These are phyloP conservation scores for Sphagnum fallax DNA, from an alignment of 228 moss, liverwort and hornwort genomes.

Conservation along the genomic window DNA sequence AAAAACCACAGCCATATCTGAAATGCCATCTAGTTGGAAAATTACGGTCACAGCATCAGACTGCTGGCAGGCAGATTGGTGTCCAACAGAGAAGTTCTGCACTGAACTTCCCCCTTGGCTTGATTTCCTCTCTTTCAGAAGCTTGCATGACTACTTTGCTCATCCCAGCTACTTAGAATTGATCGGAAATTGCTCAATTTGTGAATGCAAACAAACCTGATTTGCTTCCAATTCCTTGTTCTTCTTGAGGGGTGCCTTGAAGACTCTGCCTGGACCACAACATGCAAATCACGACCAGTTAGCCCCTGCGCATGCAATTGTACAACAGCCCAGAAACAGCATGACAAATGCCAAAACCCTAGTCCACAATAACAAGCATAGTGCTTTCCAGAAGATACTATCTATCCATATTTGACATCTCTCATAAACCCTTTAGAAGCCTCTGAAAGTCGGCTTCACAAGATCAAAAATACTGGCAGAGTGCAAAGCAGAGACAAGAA, in stretches of 20 bases:
- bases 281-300: neutral
- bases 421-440: no score
- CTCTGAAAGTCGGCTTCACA: no score
- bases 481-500: neutral
- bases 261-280: conserved; percentile 41
- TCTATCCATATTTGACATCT: no score
- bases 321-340: neutral
- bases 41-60: neutral
- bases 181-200: neutral
- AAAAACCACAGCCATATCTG: no score
- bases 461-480: neutral
- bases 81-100: neutral
- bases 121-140: neutral
- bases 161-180: no score
- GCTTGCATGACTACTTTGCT: neutral
- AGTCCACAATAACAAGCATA: neutral
- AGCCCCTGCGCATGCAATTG: neutral
- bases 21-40: neutral
- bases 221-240: conserved; percentile 49
- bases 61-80: neutral
- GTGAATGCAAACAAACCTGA: conserved; percentile 16
- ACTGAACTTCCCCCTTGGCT: neutral
- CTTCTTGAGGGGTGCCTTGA: conserved; percentile 66
- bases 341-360: neutral
- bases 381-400: no score